Evolutionary conservation across 2,329 filamentous ascomycete species (phyloP).

Genomic region (Exophiala dermatitidis): DNA sequence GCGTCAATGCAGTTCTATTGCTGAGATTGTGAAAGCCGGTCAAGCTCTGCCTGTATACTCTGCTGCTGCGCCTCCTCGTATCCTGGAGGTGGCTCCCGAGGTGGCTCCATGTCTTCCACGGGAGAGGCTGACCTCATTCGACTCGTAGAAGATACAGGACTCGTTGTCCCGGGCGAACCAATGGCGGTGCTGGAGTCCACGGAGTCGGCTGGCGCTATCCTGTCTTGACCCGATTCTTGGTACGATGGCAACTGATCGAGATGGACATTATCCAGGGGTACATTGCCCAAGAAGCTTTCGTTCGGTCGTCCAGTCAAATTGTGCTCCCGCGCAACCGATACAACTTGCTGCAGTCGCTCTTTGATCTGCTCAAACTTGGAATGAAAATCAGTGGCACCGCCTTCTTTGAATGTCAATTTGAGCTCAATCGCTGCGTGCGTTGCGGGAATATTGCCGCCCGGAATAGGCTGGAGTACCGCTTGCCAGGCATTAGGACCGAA

Average conservation of each 20-base stretch:
- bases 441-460: conserved; percentile 73
- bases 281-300: conserved; percentile 37
- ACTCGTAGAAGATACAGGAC: background rate
- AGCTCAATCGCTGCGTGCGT: conserved; percentile 67
- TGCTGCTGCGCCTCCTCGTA: conserved; percentile 89
- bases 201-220: conserved; percentile 28
- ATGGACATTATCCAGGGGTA: conserved; percentile 59
- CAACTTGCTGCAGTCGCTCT: conserved; percentile 72
- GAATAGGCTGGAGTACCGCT: conserved; percentile 69
- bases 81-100: conserved; percentile 71
- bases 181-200: conserved; percentile 17
- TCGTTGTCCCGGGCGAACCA: conserved; percentile 9
- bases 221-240: conserved; percentile 51
- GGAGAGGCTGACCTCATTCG: conserved; percentile 3
- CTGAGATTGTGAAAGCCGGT: conserved; percentile 38
- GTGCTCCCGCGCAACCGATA: conserved; percentile 64
- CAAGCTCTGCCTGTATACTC: conserved; percentile 65
- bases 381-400: conserved; percentile 89
- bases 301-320: conserved; percentile 35
- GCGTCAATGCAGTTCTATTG: background rate
- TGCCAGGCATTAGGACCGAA: conserved; percentile 91
- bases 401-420: conserved; percentile 86
- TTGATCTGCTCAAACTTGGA: conserved; percentile 74
- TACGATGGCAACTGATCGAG: conserved; percentile 86
- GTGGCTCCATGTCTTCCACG: conserved; percentile 38